Evolutionary conservation across 768 basidiomycete genomes (phyloP).

Genomic region (Lentinula raphanica): DNA sequence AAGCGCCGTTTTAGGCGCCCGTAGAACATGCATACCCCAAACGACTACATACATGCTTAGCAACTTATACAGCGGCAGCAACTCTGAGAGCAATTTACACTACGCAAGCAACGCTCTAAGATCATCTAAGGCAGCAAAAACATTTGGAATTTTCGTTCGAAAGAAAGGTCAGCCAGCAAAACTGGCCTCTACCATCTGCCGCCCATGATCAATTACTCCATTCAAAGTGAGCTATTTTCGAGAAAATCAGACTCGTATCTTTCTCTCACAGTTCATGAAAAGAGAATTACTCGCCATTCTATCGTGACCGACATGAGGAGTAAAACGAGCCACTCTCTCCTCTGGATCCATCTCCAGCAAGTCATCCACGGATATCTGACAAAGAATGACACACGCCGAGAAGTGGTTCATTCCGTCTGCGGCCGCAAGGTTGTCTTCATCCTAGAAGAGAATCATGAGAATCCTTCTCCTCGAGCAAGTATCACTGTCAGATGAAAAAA

Average conservation of each 20-base stretch:
- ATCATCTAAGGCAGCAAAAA: no score
- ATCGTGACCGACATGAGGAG: conserved; percentile 29
- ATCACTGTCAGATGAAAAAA: not conserved
- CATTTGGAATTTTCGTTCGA: no score
- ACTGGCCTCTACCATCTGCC: not conserved
- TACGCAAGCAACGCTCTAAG: no score
- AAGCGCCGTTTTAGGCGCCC: not conserved
- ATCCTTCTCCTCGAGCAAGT: no score
- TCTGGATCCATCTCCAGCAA: conserved; percentile 36
- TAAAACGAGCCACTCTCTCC: conserved; percentile 28
- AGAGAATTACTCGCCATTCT: conserved; percentile 32
- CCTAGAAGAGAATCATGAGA: no score
- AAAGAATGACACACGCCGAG: conserved; percentile 41
- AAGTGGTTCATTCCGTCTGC: conserved; percentile 44
- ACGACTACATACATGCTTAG: no score
- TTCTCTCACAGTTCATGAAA: not conserved
- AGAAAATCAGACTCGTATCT: not conserved
- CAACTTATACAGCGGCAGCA: no score
- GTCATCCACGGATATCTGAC: conserved; percentile 30
- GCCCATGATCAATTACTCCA: not conserved
- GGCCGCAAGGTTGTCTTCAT: conserved; percentile 52
- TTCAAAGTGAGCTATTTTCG: not conserved
- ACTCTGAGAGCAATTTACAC: no score
- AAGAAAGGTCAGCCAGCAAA: no score
- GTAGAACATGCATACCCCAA: no score